Conservation (phyloP, 495 filamentous ascomycete species). For the Lichina pygmaea region DNA sequence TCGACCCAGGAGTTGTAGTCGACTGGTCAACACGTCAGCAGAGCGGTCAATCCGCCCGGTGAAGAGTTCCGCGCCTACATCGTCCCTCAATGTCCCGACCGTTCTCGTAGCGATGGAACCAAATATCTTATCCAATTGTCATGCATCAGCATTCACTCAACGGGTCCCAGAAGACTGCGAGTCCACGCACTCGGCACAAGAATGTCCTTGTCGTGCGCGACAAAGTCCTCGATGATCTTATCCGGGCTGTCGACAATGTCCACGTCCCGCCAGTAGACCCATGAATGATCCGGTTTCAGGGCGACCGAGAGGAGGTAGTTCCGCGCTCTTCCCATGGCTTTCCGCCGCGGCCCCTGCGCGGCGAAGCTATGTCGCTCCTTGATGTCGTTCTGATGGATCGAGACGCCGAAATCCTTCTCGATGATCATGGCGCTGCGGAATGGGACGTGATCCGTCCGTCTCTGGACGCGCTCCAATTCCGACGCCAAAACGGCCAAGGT, state of each 20-base stretch:
- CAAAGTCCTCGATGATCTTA: conserved; percentile 80
- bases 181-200: conserved; percentile 66
- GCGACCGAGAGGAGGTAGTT: conserved; percentile 77
- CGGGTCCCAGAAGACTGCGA: background rate
- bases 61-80: conserved; percentile 30
- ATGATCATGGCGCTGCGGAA: conserved; percentile 68
- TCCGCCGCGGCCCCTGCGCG: conserved; percentile 73
- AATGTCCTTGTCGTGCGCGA: conserved; percentile 76
- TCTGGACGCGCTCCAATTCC: conserved; percentile 76
- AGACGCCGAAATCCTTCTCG: conserved; percentile 65
- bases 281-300: conserved; percentile 77
- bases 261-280: conserved; percentile 98
- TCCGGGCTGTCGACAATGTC: conserved; percentile 80
- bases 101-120: conserved; percentile 85
- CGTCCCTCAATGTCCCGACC: conserved; percentile 72
- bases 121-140: conserved; percentile 40
- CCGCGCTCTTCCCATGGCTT: conserved; percentile 65
- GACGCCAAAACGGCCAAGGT: conserved; percentile 53
- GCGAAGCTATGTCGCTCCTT: conserved; percentile 61
- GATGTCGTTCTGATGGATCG: conserved; percentile 37
- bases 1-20: conserved; percentile 99
- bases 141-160: background rate
- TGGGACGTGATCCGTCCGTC: conserved; percentile 42
- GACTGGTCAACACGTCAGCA: conserved; percentile 21
- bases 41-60: background rate